Conservation (phyloP, 192 early-diverging fungal species). For the Obelidium mucronatum region DNA sequence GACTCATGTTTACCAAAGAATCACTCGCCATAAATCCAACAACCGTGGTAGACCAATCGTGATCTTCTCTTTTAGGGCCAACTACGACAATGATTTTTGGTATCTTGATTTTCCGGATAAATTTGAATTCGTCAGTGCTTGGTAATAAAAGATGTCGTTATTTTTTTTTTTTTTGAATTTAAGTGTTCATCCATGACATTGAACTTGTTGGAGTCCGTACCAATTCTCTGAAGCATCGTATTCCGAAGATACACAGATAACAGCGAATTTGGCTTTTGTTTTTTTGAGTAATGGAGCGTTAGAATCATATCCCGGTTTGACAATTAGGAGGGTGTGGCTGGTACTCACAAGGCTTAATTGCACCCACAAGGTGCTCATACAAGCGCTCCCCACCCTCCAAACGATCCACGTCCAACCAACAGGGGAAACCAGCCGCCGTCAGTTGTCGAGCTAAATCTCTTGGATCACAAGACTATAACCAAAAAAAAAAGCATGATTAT, state of each 20-base stretch:
- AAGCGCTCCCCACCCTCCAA: conserved; percentile 8
- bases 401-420: conserved; percentile 9
- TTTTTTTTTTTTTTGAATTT: background rate
- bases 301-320: no score
- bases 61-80: background rate
- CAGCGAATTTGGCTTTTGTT: conserved; percentile 9
- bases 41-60: conserved; percentile 1
- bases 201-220: background rate
- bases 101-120: background rate
- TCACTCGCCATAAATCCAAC: conserved; percentile 9
- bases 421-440: background rate
- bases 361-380: background rate
- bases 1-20: background rate
- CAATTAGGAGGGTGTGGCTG: no score
- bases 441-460: background rate
- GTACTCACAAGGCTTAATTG: background rate
- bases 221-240: conserved; percentile 5
- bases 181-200: background rate
- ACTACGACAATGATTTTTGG: conserved; percentile 12
- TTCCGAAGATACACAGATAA: conserved; percentile 8
- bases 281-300: background rate
- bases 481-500: background rate
- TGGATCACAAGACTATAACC: background rate
- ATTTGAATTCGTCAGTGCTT: conserved; percentile 5
- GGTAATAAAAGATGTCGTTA: no score